Conservation (phyloP, 2,329 filamentous ascomycete genomes). For the Stemphylium beticola region DNA sequence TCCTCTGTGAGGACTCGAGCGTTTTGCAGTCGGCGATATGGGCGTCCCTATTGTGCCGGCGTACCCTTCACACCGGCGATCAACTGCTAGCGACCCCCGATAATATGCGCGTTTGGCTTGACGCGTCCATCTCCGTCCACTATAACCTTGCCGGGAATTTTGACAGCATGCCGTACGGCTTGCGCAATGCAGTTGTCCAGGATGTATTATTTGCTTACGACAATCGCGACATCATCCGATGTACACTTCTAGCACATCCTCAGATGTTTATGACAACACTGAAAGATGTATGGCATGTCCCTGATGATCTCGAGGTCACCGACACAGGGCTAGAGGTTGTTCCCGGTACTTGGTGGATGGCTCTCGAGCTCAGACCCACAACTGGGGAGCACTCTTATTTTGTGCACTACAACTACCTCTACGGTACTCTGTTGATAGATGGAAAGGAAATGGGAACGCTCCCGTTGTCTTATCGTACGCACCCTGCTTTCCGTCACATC, state of each 20-base stretch:
- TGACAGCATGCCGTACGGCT: constrained; percentile 35
- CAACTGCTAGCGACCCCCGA: constrained; percentile 12
- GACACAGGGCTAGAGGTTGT: constrained; percentile 9
- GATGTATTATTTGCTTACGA: constrained; percentile 56
- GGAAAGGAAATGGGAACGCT: constrained; percentile 59
- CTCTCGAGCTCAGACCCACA: constrained; percentile 31
- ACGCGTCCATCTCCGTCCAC: constrained; percentile 55
- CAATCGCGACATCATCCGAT: constrained; percentile 45
- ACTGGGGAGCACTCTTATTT: constrained; percentile 27
- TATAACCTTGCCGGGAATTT: constrained; percentile 54
- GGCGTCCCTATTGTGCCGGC: constrained; percentile 63
- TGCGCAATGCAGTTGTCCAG: constrained; percentile 53
- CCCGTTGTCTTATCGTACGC: constrained; percentile 58
- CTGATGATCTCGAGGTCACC: constrained; percentile 18
- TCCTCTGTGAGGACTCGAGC: constrained; percentile 48
- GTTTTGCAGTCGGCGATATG: constrained; percentile 58
- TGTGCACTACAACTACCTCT: constrained; percentile 55
- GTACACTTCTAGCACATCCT: constrained; percentile 42
- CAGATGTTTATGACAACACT: constrained; percentile 47
- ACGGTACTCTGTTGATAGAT: constrained; percentile 59
- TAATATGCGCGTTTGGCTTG: constrained; percentile 39
- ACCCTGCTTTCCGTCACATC: constrained; percentile 54
- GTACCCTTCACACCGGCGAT: constrained; percentile 51
- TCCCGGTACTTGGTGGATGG: constrained; percentile 43
- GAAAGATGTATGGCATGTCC: constrained; percentile 52